phyloP scores from a whole-genome alignment of 1,284 basidiomycete genomes.

The Porogramme epimiltina region DNA sequence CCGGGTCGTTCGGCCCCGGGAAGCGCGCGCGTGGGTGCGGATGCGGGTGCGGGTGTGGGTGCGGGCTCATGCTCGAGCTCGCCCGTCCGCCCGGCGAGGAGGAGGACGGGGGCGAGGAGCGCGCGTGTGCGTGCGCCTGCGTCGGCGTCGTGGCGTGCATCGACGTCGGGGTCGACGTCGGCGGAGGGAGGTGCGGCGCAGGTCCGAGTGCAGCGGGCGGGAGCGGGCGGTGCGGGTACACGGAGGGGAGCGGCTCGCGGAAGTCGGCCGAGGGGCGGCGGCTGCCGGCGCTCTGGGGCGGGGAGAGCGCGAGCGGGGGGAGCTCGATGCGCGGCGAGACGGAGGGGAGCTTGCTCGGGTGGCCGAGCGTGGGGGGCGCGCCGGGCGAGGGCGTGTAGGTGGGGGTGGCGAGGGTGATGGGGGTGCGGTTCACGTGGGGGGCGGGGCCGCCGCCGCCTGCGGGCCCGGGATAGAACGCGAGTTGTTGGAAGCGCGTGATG shows the following conservation, averaged over 20 bases:
- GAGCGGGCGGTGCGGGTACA: conserved; percentile 22
- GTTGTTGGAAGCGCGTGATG: conserved; percentile 41
- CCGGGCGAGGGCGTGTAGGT: conserved; percentile 27
- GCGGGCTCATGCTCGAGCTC: conserved; percentile 15
- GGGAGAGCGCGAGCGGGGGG: conserved; percentile 23
- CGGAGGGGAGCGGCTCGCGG: conserved; percentile 16
- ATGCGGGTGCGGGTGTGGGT: conserved; percentile 30
- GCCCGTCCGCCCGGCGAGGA: neutral
- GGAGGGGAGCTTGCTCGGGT: conserved; percentile 25
- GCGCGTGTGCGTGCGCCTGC: neutral
- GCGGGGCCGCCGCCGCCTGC: conserved; percentile 17
- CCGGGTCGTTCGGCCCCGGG: conserved; percentile 14
- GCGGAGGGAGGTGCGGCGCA: conserved; percentile 2
- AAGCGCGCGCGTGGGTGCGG: conserved; percentile 19
- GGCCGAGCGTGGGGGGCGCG: conserved; percentile 24
- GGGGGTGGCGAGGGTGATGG: conserved; percentile 28
- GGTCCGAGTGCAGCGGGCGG: conserved; percentile 18
- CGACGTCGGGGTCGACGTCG: conserved; percentile 4
- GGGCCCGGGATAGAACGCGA: conserved; percentile 29
- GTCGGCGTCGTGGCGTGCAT: no score
- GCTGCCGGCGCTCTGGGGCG: conserved; percentile 6
- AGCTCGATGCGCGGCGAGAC: conserved; percentile 29
- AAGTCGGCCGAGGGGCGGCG: conserved; percentile 3
- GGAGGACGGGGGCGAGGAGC: neutral
- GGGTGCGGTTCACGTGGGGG: conserved; percentile 40